Percentiles rank a stretch among this genome's conserved stretches.
These are phyloP conservation scores for Spergularia bocconei DNA, from an alignment of 148 eudicot genomes.

Conservation along the genomic window DNA sequence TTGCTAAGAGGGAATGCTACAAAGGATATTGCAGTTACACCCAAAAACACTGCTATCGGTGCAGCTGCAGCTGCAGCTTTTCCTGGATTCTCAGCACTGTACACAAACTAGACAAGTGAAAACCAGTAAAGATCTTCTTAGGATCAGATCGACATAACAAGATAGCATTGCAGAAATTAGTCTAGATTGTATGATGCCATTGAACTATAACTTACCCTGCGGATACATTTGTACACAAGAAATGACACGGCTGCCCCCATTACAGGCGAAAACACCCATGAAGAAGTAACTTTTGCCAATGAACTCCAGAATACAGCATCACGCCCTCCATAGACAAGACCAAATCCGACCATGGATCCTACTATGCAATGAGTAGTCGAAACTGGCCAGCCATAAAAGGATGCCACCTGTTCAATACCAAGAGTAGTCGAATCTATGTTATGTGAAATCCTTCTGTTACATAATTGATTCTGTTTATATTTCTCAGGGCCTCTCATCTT, in stretches of 20 bases:
- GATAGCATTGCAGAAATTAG: not conserved
- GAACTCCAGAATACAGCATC: conserved; percentile 97
- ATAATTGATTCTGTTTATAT: not conserved
- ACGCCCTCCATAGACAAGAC: conserved; percentile 84
- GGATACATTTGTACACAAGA: conserved; percentile 95
- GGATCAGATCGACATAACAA: not conserved
- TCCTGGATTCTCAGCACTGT: conserved; percentile 97
- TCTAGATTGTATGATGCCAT: not conserved
- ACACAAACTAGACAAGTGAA: conserved; percentile 73
- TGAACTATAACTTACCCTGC: conserved; percentile 63
- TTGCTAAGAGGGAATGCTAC: conserved; percentile 85
- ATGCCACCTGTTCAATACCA: conserved; percentile 64
- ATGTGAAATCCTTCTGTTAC: not conserved
- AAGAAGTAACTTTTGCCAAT: conserved; percentile 84
- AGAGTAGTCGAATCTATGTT: not conserved
- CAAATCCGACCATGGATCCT: conserved; percentile 99
- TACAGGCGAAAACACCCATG: conserved; percentile 95
- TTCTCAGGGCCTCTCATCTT: not conserved
- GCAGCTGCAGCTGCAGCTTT: conserved; percentile 95
- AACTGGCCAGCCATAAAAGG: conserved; percentile 93
- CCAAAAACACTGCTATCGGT: conserved; percentile 74
- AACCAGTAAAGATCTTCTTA: conserved; percentile 31
- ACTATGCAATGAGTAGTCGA: conserved; percentile 98
- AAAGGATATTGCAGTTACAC: conserved; percentile 69
- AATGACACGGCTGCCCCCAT: conserved; percentile 79